These are phyloP conservation scores for Achaetomium macrosporum DNA, from an alignment of 2,329 filamentous ascomycete species.

Conservation along the genomic window DNA sequence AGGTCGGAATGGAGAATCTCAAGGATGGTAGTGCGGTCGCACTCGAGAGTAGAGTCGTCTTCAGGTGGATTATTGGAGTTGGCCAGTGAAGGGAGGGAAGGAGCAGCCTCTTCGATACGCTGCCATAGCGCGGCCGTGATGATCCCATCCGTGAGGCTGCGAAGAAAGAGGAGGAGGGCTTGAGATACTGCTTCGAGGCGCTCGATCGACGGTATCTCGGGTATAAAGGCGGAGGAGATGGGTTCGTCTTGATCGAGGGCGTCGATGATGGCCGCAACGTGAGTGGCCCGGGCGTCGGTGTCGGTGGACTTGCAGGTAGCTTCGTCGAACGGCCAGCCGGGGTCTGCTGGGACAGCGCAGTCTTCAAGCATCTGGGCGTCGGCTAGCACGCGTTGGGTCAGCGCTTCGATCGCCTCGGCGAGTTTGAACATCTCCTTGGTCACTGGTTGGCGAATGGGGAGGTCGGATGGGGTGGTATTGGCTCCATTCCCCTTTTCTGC, in stretches of 20 bases:
- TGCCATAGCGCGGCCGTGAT: slow-evolving; percentile 66
- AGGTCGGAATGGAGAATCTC: slow-evolving; percentile 68
- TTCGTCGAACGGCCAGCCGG: slow-evolving; percentile 56
- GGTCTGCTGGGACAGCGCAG: slow-evolving; percentile 44
- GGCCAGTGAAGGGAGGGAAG: slow-evolving; percentile 21
- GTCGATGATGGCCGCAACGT: slow-evolving; percentile 44
- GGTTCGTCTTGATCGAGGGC: slow-evolving; percentile 67
- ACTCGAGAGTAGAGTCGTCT: slow-evolving; percentile 28
- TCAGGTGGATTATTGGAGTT: neutral
- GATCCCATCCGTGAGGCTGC: slow-evolving; percentile 71
- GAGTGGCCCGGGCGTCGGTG: slow-evolving; percentile 25
- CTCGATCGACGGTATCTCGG: slow-evolving; percentile 57
- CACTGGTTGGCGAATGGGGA: slow-evolving; percentile 66
- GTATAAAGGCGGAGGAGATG: slow-evolving; percentile 55
- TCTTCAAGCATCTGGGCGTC: slow-evolving; percentile 58
- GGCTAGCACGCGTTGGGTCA: slow-evolving; percentile 52
- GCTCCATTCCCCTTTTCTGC: slow-evolving; percentile 30
- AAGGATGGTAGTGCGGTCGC: slow-evolving; percentile 52
- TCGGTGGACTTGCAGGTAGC: slow-evolving; percentile 29
- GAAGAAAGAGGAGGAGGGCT: slow-evolving; percentile 67
- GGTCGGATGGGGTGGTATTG: slow-evolving; percentile 49
- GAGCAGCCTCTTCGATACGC: slow-evolving; percentile 52
- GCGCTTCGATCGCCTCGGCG: slow-evolving; percentile 66
- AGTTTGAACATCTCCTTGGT: slow-evolving; percentile 85
- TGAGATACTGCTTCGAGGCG: slow-evolving; percentile 71